Conservation (phyloP, 106 monocot genomes). For the Acanthochlamys bracteata region DNA sequence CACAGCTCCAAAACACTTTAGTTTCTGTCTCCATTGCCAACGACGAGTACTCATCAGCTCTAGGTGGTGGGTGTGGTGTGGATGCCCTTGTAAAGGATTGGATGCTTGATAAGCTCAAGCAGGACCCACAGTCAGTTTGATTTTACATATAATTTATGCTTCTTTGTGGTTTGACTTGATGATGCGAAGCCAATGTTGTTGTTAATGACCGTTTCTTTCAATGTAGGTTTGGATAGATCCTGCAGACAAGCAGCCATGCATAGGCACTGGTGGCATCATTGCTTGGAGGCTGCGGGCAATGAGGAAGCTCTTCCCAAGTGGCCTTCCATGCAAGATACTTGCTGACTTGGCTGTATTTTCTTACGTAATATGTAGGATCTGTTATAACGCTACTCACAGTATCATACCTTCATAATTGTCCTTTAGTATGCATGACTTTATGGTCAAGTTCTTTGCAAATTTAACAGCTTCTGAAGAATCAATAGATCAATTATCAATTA, state of each 20-base stretch:
- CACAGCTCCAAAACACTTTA: constrained; percentile 57
- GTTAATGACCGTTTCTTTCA: not conserved
- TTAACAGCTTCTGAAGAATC: no score
- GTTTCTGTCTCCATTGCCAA: constrained; percentile 94
- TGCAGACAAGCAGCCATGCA: constrained; percentile 96
- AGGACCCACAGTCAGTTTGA: constrained; percentile 73
- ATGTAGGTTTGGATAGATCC: constrained; percentile 95
- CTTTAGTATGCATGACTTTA: no score
- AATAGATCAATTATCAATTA: no score
- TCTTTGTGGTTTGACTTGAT: not conserved
- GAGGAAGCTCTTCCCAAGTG: constrained; percentile 97
- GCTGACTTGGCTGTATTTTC: not conserved
- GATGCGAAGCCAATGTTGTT: not conserved
- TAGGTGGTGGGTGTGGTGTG: constrained; percentile 66
- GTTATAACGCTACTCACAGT: not conserved
- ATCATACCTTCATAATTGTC: no score
- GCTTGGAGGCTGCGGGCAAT: constrained; percentile 75
- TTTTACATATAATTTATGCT: not conserved
- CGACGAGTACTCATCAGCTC: constrained; percentile 82
- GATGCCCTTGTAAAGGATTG: constrained; percentile 72
- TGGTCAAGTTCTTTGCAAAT: no score
- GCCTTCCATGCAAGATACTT: constrained; percentile 80
- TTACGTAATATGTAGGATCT: not conserved
- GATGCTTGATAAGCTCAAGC: constrained; percentile 70
- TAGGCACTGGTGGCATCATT: constrained; percentile 95